Percentiles rank a stretch among this genome's conserved stretches.
Conservation (phyloP, 2,329 filamentous ascomycete genomes). For the Blastomyces silverae region DNA sequence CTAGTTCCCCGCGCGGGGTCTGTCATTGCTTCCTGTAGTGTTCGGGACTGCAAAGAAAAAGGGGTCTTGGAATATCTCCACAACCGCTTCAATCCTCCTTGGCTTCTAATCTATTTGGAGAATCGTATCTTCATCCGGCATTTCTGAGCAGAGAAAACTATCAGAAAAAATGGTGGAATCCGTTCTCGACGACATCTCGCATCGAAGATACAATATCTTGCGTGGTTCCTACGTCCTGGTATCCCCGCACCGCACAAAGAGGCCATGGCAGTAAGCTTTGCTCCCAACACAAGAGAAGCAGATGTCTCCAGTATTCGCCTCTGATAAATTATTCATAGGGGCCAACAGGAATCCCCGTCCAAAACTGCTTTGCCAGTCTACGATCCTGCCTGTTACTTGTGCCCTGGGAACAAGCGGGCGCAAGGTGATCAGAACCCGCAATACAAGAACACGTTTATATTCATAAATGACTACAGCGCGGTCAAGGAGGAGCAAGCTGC, state of each 20-base stretch:
- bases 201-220: slow-evolving; percentile 87
- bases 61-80: neutral
- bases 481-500: slow-evolving; percentile 88
- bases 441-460: slow-evolving; percentile 82
- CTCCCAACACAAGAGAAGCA: neutral
- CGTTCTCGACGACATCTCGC: slow-evolving; percentile 90
- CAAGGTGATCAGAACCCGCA: slow-evolving; percentile 79
- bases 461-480: slow-evolving; percentile 95
- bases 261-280: slow-evolving; percentile 84
- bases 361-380: slow-evolving; percentile 67
- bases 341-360: slow-evolving; percentile 67
- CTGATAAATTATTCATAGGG: slow-evolving; percentile 46
- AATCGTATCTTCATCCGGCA: neutral
- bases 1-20: neutral
- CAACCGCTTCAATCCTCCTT: neutral
- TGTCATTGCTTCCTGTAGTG: neutral
- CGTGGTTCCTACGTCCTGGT: slow-evolving; percentile 88
- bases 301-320: neutral
- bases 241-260: slow-evolving; percentile 91
- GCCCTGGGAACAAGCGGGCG: slow-evolving; percentile 82
- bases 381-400: slow-evolving; percentile 90
- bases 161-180: slow-evolving; percentile 57
- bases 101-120: neutral
- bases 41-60: neutral
- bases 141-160: neutral